Evolutionary conservation across 148 eudicot species (phyloP), one percentile per base, ranked within the genome.

Genomic region (Chenopodium berlandieri): DNA sequence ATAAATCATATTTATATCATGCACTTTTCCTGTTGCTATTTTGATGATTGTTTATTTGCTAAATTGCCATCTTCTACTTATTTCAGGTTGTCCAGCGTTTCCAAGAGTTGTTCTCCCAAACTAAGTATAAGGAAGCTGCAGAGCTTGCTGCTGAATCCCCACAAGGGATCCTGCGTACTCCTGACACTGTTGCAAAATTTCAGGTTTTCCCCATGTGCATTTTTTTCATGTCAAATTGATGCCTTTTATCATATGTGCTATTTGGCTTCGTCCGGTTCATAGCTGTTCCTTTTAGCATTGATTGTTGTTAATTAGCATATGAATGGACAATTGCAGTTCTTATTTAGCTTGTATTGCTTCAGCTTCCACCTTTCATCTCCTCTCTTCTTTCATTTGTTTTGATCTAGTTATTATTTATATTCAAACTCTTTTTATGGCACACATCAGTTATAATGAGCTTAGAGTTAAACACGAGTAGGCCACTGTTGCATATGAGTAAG

Each of bases 131-230:
- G 80, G 99, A 96, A 86, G 99, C 99, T 86, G 99, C 98, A 48
- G 99, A 92, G 86, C 99, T 96, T 88, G 99, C 99, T 83, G 99
- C 99, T 80, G 99, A 96, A 83, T 94, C 99, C 82, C 99, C 99
- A 27, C 98, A 96, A 82, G 98, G 98, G 68, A 91, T 96, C 75
- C 91, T 96, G 74, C 94, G 99, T 17, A 96, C 99, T 44, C 98
- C 99, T 82, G 99, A 96, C 79, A 96, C 99, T 56, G 99, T 96
- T 84, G 95, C 99, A 54, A 96, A 96, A 85, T 96, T 96, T 88
- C 99, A 96, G 99, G 99, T 90, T 48, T 84, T 14, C 52, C 54
- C 13, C 22, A 67, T 37, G 4, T 80, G 19, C 44, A 63, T 67
- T 30, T 64, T n/a, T 73, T 10, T 76, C 52, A 17, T 25, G 62